Percentiles rank a stretch among this genome's conserved stretches.
phyloP scores from a whole-genome alignment of 257 asterid species.

The Euphrasia confusa region DNA sequence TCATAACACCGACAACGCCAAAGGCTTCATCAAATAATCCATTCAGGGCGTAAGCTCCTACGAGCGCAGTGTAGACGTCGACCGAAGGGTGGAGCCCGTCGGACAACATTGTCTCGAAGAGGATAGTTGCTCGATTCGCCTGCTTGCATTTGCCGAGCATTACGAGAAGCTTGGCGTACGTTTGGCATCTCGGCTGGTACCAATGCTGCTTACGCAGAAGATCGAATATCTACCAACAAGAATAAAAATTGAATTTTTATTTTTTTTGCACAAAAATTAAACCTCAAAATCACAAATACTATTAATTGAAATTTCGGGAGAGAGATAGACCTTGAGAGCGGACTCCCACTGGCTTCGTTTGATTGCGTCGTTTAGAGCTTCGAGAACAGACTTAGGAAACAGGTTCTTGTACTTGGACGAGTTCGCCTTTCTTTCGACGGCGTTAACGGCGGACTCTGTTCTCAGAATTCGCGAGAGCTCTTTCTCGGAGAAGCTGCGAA shows the following conservation, averaged over 20 bases:
- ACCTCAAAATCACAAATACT: too few species aligned
- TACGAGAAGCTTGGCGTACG: slow-evolving; percentile 68
- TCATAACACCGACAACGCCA: slow-evolving; percentile 51
- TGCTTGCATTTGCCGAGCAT: slow-evolving; percentile 93
- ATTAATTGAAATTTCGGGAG: too few species aligned
- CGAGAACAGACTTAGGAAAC: slow-evolving; percentile 78
- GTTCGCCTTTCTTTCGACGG: slow-evolving; percentile 62
- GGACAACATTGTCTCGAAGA: slow-evolving; percentile 55
- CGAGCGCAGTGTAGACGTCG: slow-evolving; percentile 79
- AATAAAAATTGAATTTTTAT: neutral
- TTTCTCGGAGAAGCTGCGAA: slow-evolving; percentile 46
- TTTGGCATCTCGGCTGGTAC: slow-evolving; percentile 71
- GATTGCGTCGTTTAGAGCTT: slow-evolving; percentile 71
- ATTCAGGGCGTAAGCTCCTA: slow-evolving; percentile 59
- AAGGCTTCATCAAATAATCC: slow-evolving; percentile 70
- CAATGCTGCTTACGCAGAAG: slow-evolving; percentile 84
- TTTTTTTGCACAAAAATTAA: too few species aligned
- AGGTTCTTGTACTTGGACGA: slow-evolving; percentile 72
- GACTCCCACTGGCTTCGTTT: slow-evolving; percentile 64
- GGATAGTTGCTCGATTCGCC: slow-evolving; percentile 61
- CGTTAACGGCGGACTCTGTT: slow-evolving; percentile 68
- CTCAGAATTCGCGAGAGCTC: slow-evolving; percentile 63
- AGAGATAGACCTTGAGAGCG: slow-evolving; percentile 65
- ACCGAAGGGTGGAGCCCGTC: slow-evolving; percentile 74
- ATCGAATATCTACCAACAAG: slow-evolving; percentile 53